Percentiles rank a stretch among this genome's conserved stretches.
Conservation (phyloP, 139 green algal species). For the Mesotaenium endlicherianum region DNA sequence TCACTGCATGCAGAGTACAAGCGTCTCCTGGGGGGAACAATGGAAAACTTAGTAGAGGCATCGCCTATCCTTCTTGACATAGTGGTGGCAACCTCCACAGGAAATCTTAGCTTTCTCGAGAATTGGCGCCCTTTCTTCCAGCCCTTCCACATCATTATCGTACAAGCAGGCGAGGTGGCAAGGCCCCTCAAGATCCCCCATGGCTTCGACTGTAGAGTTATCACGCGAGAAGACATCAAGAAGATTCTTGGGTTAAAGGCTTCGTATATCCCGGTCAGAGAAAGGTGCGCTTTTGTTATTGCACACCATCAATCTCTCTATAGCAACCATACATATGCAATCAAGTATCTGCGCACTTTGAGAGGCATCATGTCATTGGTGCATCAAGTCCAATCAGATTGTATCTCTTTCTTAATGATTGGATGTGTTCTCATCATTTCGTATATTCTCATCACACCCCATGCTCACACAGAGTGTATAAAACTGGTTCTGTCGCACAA, state of each 20-base stretch:
- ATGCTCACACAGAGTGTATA: not conserved
- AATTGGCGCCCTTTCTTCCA: slow-evolving; percentile 26
- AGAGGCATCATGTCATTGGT: too few relatives aligned
- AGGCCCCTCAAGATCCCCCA: slow-evolving; percentile 1
- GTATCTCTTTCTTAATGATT: not conserved
- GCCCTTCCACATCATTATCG: slow-evolving; percentile 34
- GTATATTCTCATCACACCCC: not conserved
- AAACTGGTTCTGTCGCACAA: too few relatives aligned
- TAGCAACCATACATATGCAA: too few relatives aligned
- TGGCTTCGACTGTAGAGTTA: not conserved
- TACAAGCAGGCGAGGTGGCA: slow-evolving; percentile 23
- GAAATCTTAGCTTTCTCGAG: slow-evolving; percentile 45
- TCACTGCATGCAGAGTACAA: too few relatives aligned
- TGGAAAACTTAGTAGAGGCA: too few relatives aligned
- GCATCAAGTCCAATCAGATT: not conserved
- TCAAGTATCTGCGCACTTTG: too few relatives aligned
- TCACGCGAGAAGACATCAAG: slow-evolving; percentile 5
- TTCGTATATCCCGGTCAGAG: not conserved
- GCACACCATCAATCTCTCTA: too few relatives aligned
- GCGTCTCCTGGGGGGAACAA: too few relatives aligned
- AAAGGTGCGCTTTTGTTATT: not conserved
- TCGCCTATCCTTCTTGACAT: too few relatives aligned
- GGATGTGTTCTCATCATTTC: not conserved
- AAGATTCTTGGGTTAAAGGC: not conserved
- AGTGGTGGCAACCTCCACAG: too few relatives aligned